phyloP scores from a whole-genome alignment of 2,329 filamentous ascomycete species.

The Proliferodiscus dingleyae region DNA sequence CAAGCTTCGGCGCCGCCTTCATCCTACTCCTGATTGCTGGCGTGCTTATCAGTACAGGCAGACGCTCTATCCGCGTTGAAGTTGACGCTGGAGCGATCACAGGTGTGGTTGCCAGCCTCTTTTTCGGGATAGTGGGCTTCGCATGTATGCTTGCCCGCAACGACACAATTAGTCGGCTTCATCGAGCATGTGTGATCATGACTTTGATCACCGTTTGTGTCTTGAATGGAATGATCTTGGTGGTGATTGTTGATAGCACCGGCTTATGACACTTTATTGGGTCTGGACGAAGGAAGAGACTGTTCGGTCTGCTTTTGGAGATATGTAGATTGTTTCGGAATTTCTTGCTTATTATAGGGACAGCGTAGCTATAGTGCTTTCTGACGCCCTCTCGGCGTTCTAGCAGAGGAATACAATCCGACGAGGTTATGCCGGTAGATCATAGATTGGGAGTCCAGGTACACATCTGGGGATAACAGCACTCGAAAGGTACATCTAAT shows the following conservation, averaged over 20 bases:
- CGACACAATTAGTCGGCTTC: conserved; percentile 39
- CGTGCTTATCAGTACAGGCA: conserved; percentile 63
- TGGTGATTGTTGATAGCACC: conserved; percentile 42
- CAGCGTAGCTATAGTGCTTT: background rate
- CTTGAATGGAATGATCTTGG: conserved; percentile 47
- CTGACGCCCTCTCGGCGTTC: background rate
- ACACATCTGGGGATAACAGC: background rate
- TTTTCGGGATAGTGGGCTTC: conserved; percentile 58
- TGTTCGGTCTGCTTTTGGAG: background rate
- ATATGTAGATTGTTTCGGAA: background rate
- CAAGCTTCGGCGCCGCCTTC: conserved; percentile 54
- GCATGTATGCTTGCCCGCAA: conserved; percentile 52
- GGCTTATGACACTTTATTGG: background rate
- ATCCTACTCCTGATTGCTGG: conserved; percentile 60
- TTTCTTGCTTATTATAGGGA: background rate
- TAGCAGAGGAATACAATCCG: background rate
- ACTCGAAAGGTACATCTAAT: background rate
- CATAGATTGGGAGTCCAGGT: background rate
- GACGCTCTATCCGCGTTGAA: conserved; percentile 61
- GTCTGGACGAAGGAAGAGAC: background rate
- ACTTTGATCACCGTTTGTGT: conserved; percentile 44
- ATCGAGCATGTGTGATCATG: conserved; percentile 40
- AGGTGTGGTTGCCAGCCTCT: conserved; percentile 62
- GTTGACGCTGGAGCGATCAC: conserved; percentile 70
- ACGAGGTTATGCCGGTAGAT: conserved; percentile 2